These are phyloP conservation scores for Avicennia marina DNA, from an alignment of 257 asterid species.

Conservation along the genomic window DNA sequence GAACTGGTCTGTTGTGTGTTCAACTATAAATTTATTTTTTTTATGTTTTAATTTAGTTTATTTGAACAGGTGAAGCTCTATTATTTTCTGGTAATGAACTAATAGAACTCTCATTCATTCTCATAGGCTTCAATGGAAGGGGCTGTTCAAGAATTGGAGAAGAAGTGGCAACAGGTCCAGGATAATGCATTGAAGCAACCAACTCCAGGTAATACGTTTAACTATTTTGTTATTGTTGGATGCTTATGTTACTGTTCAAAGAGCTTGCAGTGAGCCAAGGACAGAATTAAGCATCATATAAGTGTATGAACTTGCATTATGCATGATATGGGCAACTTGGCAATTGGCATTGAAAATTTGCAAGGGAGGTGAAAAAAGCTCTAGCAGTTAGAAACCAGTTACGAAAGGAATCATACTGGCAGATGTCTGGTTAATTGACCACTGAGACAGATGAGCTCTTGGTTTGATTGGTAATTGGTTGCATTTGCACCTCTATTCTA, in stretches of 20 bases:
- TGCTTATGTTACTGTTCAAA: too few species aligned
- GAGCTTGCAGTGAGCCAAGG: too few species aligned
- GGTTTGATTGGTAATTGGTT: background rate
- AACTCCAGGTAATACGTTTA: conserved; percentile 58
- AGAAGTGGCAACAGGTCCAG: conserved; percentile 64
- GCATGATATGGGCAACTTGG: too few species aligned
- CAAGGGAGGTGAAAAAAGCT: conserved; percentile 3
- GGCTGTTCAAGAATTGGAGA: conserved; percentile 56
- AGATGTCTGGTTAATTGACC: background rate
- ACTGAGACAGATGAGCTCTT: background rate
- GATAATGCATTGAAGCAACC: conserved; percentile 74
- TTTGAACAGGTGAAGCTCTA: conserved; percentile 9
- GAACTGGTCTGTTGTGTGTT: conserved; percentile 55
- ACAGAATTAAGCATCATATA: too few species aligned
- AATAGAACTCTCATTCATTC: conserved; percentile 16
- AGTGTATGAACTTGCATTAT: too few species aligned
- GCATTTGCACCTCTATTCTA: background rate
- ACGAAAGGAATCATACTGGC: background rate
- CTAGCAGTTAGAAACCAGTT: conserved; percentile 1
- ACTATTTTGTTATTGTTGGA: background rate
- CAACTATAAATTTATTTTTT: background rate
- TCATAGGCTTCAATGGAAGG: conserved; percentile 62
- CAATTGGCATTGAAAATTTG: background rate
- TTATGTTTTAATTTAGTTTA: conserved; percentile 1
- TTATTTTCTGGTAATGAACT: background rate